Conservation (phyloP, 2,329 filamentous ascomycete species). For the Diaporthe helianthi region DNA sequence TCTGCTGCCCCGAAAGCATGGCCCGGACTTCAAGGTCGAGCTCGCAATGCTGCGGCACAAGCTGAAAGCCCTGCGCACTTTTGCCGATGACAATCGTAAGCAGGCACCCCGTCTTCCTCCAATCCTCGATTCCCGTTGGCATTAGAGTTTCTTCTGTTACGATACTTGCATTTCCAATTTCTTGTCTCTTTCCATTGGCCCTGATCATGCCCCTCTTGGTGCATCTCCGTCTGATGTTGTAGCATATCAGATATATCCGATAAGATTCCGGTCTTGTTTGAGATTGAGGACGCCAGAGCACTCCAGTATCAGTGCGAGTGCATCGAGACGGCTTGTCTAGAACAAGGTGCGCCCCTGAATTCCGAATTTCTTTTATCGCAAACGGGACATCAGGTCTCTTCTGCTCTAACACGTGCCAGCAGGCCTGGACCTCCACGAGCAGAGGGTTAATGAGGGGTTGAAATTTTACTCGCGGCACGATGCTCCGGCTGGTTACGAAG, state of each 20-base stretch:
- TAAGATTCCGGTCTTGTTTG: slow-evolving; percentile 55
- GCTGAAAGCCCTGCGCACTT: slow-evolving; percentile 55
- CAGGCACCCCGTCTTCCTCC: slow-evolving; percentile 35
- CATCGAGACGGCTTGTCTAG: slow-evolving; percentile 59
- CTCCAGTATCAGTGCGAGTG: slow-evolving; percentile 67
- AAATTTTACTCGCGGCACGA: slow-evolving; percentile 47
- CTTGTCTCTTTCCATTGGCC: neutral
- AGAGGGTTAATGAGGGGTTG: slow-evolving; percentile 48
- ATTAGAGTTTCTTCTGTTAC: neutral
- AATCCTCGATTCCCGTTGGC: slow-evolving; percentile 15
- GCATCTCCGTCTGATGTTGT: slow-evolving; percentile 37
- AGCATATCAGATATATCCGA: slow-evolving; percentile 46
- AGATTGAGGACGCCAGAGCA: slow-evolving; percentile 62
- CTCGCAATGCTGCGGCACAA: slow-evolving; percentile 64
- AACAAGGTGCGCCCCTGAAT: slow-evolving; percentile 49
- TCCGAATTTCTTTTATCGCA: neutral
- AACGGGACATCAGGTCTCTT: slow-evolving; percentile 15
- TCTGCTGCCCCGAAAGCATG: slow-evolving; percentile 56
- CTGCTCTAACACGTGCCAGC: slow-evolving; percentile 6
- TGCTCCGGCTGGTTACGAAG: slow-evolving; percentile 55
- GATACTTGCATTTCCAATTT: neutral
- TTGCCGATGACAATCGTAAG: slow-evolving; percentile 59
- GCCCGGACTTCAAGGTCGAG: slow-evolving; percentile 56
- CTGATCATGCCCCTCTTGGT: slow-evolving; percentile 1
- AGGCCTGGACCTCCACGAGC: slow-evolving; percentile 53